phyloP scores from a whole-genome alignment of 768 basidiomycete genomes.

The Boletus huronensis region DNA sequence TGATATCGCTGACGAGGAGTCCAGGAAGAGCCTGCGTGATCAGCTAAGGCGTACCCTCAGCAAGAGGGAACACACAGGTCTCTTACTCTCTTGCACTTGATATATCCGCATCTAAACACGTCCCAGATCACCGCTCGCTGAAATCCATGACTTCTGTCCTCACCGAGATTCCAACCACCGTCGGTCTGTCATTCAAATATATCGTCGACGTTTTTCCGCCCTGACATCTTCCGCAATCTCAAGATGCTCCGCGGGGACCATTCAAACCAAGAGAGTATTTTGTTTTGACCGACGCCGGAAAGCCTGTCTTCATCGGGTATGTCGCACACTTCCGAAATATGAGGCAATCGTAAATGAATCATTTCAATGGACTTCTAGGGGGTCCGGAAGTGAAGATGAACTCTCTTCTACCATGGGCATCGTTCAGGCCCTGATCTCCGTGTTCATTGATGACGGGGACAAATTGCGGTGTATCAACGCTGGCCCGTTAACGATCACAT shows the following conservation, averaged over 20 bases:
- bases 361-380: slow-evolving; percentile 32
- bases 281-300: slow-evolving; percentile 91
- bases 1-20: slow-evolving; percentile 48
- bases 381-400: slow-evolving; percentile 53
- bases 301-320: slow-evolving; percentile 93
- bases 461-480: slow-evolving; percentile 81
- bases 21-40: slow-evolving; percentile 64
- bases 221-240: not conserved
- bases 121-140: slow-evolving; percentile 10
- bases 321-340: slow-evolving; percentile 8
- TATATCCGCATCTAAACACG: slow-evolving; percentile 6
- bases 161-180: slow-evolving; percentile 33
- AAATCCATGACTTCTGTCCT: slow-evolving; percentile 24
- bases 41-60: slow-evolving; percentile 67
- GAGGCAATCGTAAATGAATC: not conserved
- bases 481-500: slow-evolving; percentile 78
- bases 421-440: slow-evolving; percentile 93
- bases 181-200: slow-evolving; percentile 17
- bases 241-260: slow-evolving; percentile 16
- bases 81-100: not conserved
- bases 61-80: slow-evolving; percentile 49
- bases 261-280: slow-evolving; percentile 76
- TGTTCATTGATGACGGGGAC: slow-evolving; percentile 91
- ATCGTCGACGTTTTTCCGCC: not conserved
- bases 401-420: slow-evolving; percentile 83